Evolutionary conservation across 805 yeast genomes (phyloP).

Genomic region (Candida yuanshanica): DNA sequence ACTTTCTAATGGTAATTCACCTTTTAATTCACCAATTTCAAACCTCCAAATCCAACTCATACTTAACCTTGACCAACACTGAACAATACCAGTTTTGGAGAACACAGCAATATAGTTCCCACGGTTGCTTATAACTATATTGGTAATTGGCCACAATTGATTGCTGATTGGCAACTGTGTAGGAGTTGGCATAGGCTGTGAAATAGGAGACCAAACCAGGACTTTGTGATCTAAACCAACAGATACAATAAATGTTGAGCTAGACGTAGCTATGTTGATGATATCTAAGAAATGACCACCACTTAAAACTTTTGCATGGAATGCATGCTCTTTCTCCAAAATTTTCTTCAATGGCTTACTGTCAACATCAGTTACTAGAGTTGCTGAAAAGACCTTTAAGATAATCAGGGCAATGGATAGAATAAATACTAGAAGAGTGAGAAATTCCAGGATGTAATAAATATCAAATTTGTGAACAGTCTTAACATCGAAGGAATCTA

Average conservation of each 20-base stretch:
- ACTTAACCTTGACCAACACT: constrained; percentile 54
- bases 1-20: constrained; percentile 41
- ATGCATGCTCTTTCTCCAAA: constrained; percentile 15
- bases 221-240: constrained; percentile 72
- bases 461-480: constrained; percentile 40
- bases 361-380: constrained; percentile 12
- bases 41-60: constrained; percentile 56
- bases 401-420: constrained; percentile 42
- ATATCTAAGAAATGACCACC: constrained; percentile 61
- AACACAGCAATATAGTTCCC: constrained; percentile 56
- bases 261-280: constrained; percentile 51
- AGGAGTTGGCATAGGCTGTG: constrained; percentile 41
- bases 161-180: constrained; percentile 36
- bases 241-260: constrained; percentile 57
- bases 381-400: constrained; percentile 33
- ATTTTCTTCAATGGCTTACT: constrained; percentile 14
- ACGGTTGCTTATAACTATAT: constrained; percentile 47
- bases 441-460: constrained; percentile 51
- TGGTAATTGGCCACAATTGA: constrained; percentile 58
- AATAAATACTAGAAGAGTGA: constrained; percentile 44
- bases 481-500: constrained; percentile 14
- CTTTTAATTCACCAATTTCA: constrained; percentile 29
- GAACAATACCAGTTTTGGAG: constrained; percentile 44
- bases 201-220: constrained; percentile 67
- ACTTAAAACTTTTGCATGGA: constrained; percentile 36